phyloP scores from a whole-genome alignment of 805 yeast species.

The Priceomyces castillae region DNA sequence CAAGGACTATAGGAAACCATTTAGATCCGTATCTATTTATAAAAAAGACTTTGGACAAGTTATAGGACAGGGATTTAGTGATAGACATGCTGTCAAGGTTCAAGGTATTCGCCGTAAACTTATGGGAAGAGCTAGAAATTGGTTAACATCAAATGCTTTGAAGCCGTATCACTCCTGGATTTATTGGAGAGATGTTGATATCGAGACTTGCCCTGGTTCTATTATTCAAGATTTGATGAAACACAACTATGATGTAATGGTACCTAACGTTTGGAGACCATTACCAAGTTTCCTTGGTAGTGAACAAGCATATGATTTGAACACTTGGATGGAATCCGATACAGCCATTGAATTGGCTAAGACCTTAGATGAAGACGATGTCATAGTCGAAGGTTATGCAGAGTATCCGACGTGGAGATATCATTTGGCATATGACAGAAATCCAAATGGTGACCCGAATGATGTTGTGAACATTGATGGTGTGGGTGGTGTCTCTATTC shows the following conservation, averaged over 20 bases:
- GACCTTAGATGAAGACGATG: constrained; percentile 72
- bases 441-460: constrained; percentile 55
- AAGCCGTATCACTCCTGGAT: constrained; percentile 89
- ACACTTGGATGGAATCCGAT: constrained; percentile 92
- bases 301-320: constrained; percentile 93
- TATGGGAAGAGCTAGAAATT: constrained; percentile 85
- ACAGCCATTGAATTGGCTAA: constrained; percentile 68
- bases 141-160: constrained; percentile 72
- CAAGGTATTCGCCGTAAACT: constrained; percentile 81
- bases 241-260: constrained; percentile 64
- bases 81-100: constrained; percentile 79
- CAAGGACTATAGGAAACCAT: constrained; percentile 59
- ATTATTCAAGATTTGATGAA: constrained; percentile 74
- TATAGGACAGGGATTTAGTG: constrained; percentile 82
- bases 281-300: constrained; percentile 86
- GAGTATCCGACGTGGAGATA: constrained; percentile 86
- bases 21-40: constrained; percentile 75
- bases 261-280: constrained; percentile 96
- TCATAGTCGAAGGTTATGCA: constrained; percentile 84
- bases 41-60: constrained; percentile 81
- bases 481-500: constrained; percentile 81
- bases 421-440: constrained; percentile 72
- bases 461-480: constrained; percentile 76
- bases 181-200: constrained; percentile 86
- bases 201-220: constrained; percentile 77